Percentiles rank a stretch among this genome's conserved stretches.
These are phyloP conservation scores for Sugiyamaella chiloensis DNA, from an alignment of 805 yeast genomes.

Conservation along the genomic window DNA sequence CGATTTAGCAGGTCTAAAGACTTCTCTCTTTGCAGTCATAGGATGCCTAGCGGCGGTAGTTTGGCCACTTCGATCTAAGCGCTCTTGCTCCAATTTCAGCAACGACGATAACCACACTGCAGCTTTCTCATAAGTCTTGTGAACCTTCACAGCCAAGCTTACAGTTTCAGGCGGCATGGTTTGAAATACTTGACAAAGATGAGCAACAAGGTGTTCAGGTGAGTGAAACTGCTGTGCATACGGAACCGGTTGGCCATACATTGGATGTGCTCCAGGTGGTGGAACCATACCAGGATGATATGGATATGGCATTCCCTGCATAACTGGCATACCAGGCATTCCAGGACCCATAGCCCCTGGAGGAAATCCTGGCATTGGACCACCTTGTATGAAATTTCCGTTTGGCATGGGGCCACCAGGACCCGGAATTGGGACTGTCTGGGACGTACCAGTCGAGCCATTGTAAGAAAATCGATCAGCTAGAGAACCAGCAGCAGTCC, in stretches of 20 bases:
- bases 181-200: conserved; percentile 4
- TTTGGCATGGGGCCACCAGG: too few relatives aligned
- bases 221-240: neutral
- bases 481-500: conserved; percentile 7
- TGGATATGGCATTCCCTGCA: neutral
- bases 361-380: neutral
- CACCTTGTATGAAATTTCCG: too few relatives aligned
- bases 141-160: conserved; percentile 20
- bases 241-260: neutral
- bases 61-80: conserved; percentile 13
- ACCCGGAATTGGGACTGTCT: neutral
- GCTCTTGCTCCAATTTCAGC: conserved; percentile 27
- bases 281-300: neutral
- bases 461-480: conserved; percentile 16
- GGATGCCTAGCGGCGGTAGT: conserved; percentile 7
- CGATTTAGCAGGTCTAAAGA: conserved; percentile 29
- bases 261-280: neutral
- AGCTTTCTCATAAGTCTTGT: conserved; percentile 34
- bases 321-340: neutral
- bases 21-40: conserved; percentile 31
- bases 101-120: conserved; percentile 32
- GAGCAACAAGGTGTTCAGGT: conserved; percentile 4
- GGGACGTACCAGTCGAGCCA: neutral
- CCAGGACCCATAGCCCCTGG: conserved; percentile 1
- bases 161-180: conserved; percentile 11